phyloP scores from a whole-genome alignment of 208 protist genomes.

The Acanthamoeba triangularis region DNA sequence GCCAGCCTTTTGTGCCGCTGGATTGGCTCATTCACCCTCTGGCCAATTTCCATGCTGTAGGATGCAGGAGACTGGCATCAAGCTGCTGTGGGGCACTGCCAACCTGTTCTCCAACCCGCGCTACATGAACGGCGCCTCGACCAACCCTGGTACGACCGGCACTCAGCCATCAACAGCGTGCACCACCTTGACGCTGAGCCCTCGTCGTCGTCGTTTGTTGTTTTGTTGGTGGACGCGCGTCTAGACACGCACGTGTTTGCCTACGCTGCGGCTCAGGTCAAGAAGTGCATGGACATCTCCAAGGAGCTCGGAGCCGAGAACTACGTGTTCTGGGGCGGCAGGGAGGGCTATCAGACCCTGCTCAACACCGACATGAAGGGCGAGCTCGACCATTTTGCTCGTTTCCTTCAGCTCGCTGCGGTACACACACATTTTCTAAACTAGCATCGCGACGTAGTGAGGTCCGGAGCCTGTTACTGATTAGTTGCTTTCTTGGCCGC shows the following conservation, averaged over 20 bases:
- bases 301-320: conserved; percentile 73
- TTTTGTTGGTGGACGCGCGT: background rate
- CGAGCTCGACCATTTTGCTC: conserved; percentile 77
- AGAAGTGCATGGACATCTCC: conserved; percentile 77
- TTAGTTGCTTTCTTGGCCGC: background rate
- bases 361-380: conserved; percentile 80
- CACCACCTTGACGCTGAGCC: background rate
- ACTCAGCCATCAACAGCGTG: background rate
- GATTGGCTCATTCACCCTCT: background rate
- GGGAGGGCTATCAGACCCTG: conserved; percentile 79
- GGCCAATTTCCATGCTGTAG: background rate
- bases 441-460: no score
- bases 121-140: conserved; percentile 82
- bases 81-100: conserved; percentile 82
- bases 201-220: background rate
- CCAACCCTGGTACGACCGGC: conserved; percentile 75
- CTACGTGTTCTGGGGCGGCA: conserved; percentile 82
- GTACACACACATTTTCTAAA: background rate
- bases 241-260: conserved; percentile 78
- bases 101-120: conserved; percentile 79
- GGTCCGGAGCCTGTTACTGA: no score
- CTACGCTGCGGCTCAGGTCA: conserved; percentile 80
- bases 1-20: background rate
- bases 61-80: conserved; percentile 77
- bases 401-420: conserved; percentile 77